Base-by-base conservation (phyloP, 371 early-diverging fungal genomes). In the Apophysomyces trapeziformis region DNA sequence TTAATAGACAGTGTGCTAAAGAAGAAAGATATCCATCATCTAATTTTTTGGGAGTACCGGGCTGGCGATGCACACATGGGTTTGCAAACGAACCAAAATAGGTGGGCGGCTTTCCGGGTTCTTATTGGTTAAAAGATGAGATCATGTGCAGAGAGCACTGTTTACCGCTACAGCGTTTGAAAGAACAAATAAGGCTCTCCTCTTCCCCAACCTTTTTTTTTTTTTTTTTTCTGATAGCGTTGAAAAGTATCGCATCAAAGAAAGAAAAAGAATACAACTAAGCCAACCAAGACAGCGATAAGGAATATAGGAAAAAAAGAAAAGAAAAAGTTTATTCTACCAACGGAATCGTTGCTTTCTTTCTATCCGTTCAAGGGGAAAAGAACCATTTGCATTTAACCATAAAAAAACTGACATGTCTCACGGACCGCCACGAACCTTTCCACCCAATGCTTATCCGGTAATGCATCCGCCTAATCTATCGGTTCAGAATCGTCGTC, bases 81-180 rank as follows among this genome's bases (percentile, higher is more conserved):
- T 13, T 41, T 41, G 41, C 1, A 41, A 41, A 41, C 13, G 5
- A 8, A 1, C 11, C 41, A 41, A 8, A 13, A 41, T 41, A 41
- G 41, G 41, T 41, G 41, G 11, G 41, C 13, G 41, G 41, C 13
- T 41, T 41, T 8, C 11, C 11, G 21, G 21, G 7, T 4, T 50
- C 54, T 50, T 26, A 50, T 50, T 50, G 54, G 54, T 50, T 50
- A 21, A n/a, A 50, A 18, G 16, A 16, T 4, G 21, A 50, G 54
- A 50, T 50, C 54, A 50, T 50, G 54, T 50, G 54, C 54, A 50
- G 21, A 50, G 54, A 50, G 54, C 54, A 50, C n/a, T 47, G 47
- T 47, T 9, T 47, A 47, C 47, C 32, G 32, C 32, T 26, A 26
- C 32, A 26, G 47, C 11, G 0, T 13, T 18, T 47, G n/a, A 13